Base-by-base conservation (phyloP, 306 rosid genomes). In the Dryas alaskensis region DNA sequence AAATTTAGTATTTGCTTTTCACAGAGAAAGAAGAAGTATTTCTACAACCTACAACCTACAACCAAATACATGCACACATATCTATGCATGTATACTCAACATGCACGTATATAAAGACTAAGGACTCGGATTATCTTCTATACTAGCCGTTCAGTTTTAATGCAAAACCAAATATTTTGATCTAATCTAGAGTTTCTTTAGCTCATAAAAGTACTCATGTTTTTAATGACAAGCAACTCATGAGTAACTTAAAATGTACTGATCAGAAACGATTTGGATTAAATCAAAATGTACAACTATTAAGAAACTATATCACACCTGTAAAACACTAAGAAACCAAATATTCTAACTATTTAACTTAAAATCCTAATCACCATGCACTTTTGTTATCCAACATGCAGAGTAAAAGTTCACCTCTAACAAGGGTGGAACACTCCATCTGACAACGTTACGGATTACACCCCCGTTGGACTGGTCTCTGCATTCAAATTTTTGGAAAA, bases 401-500 rank as follows among this genome's bases (percentile, higher is more conserved):
- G 37, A 31, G 37, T 31, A 31, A 31, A 39, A 39, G 10, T 50
- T 76, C 79, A 93, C 98, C 96, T 93, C 97, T 74, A 93, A 73
- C 70, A 93, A 77, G 11, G 80, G 85, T 53, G 96, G 92, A 75
- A 93, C 81, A 85, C 98, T 93, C 98, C 98, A 93, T 40, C 82
- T 90, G 42, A 93, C 97, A 50, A 93, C 85, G 78, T 89, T 93
- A 27, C 88, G 85, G 75, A 93, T 73, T 60, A 91, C 53, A 63
- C 98, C 96, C 60, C 90, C 85, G 17, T 80, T 55, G 39, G 82
- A 73, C 64, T 83, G 81, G 78, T 84, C 84, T 17, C 55, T 75
- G 27, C 97, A 93, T 85, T 93, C 98, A 79, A 93, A 91, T 77
- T 93, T 91, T 69, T 93, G 98, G 83, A 85, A 93, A 71, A 91